These are phyloP conservation scores for Trichosporon faecale DNA, from an alignment of 1,284 basidiomycete species.

Conservation along the genomic window DNA sequence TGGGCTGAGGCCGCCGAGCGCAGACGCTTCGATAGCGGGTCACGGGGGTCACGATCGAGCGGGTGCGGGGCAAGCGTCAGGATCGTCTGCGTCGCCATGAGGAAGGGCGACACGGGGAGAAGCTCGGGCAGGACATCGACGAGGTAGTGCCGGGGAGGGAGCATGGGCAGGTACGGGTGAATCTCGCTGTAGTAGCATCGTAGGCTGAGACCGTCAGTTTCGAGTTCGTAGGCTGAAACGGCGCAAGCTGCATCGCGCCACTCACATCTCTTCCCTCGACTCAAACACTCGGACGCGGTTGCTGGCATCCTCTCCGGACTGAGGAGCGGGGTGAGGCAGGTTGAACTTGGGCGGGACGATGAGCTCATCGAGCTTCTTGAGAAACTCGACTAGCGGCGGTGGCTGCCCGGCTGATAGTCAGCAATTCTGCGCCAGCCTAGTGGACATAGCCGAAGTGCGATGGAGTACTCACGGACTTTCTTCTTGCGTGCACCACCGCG, in stretches of 20 bases:
- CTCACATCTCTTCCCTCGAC: constrained; percentile 43
- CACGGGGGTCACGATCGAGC: constrained; percentile 42
- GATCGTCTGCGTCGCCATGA: constrained; percentile 50
- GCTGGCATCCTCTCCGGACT: constrained; percentile 37
- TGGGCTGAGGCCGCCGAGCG: constrained; percentile 35
- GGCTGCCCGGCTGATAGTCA: constrained; percentile 33
- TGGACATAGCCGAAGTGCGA: neutral
- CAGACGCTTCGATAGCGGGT: constrained; percentile 40
- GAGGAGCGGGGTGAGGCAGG: constrained; percentile 23
- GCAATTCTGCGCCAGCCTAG: neutral
- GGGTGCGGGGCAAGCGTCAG: constrained; percentile 48
- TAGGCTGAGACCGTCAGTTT: constrained; percentile 31
- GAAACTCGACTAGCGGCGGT: constrained; percentile 43
- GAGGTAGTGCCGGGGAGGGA: constrained; percentile 45
- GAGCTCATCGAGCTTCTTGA: constrained; percentile 47
- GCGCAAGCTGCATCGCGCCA: neutral
- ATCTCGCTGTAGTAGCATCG: constrained; percentile 50
- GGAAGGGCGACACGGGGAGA: constrained; percentile 45
- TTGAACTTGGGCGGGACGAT: constrained; percentile 32
- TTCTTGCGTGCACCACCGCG: constrained; percentile 52
- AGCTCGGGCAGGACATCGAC: constrained; percentile 36
- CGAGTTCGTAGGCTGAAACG: neutral
- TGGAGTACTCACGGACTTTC: constrained; percentile 33
- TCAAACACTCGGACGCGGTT: constrained; percentile 40
- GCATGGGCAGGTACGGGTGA: constrained; percentile 49